Conservation (phyloP, 805 yeast species). For the Saccharomycopsis sp. region DNA sequence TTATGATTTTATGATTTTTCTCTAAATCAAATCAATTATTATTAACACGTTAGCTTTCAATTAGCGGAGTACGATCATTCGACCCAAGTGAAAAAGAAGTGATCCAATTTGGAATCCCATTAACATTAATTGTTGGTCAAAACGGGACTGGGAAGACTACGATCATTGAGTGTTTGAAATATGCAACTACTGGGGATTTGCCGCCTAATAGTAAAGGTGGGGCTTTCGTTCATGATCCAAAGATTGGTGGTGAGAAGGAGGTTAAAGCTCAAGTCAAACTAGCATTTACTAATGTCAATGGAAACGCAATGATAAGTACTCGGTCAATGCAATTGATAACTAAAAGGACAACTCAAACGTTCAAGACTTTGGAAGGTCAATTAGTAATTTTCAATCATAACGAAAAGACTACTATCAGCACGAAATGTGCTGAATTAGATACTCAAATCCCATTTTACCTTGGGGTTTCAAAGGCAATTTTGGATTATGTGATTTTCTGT, state of each 20-base stretch:
- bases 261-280: constrained; percentile 88
- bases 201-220: constrained; percentile 97
- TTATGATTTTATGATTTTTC: background rate
- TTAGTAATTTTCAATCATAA: constrained; percentile 49
- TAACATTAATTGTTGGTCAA: constrained; percentile 90
- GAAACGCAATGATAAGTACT: constrained; percentile 76
- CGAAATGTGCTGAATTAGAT: constrained; percentile 81
- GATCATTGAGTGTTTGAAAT: constrained; percentile 86
- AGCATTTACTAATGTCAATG: constrained; percentile 70
- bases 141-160: constrained; percentile 98
- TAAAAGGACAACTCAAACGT: constrained; percentile 57
- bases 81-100: constrained; percentile 80
- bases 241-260: constrained; percentile 62
- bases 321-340: constrained; percentile 71
- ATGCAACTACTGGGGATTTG: constrained; percentile 90
- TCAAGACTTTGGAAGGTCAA: constrained; percentile 90
- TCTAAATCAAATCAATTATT: no score
- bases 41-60: constrained; percentile 55
- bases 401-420: constrained; percentile 65
- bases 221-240: constrained; percentile 92
- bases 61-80: constrained; percentile 87
- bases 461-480: constrained; percentile 82
- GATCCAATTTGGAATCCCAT: constrained; percentile 81
- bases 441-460: constrained; percentile 69
- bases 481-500: constrained; percentile 91